These are phyloP conservation scores for Protomyces inouyei DNA, from an alignment of 1,139 yeast species.

Conservation along the genomic window DNA sequence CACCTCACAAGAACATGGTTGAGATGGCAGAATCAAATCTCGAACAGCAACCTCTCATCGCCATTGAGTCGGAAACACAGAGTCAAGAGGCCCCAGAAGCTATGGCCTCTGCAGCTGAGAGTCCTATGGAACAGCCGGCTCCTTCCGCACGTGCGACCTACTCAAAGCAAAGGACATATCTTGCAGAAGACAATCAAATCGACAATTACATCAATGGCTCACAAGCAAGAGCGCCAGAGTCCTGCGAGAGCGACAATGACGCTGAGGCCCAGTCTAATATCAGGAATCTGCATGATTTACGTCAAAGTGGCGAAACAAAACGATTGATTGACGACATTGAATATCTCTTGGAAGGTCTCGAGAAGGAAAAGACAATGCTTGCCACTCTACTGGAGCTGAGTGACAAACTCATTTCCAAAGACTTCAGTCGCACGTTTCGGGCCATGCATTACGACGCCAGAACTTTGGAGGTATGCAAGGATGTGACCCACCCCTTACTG, in stretches of 20 bases:
- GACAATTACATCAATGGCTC: neutral
- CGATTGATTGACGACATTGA: slow-evolving; percentile 40
- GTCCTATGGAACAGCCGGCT: neutral
- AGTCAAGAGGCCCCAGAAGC: neutral
- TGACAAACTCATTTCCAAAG: slow-evolving; percentile 1
- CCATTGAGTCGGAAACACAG: neutral
- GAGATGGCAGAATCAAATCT: slow-evolving; percentile 13
- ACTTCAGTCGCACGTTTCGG: slow-evolving; percentile 9
- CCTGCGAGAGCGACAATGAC: neutral
- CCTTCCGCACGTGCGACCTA: slow-evolving; percentile 10
- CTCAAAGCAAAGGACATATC: slow-evolving; percentile 25
- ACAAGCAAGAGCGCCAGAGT: neutral
- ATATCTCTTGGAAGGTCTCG: slow-evolving; percentile 42
- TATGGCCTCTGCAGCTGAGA: too few species aligned
- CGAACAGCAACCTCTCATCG: neutral
- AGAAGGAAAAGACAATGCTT: slow-evolving; percentile 9
- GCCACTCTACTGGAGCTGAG: slow-evolving; percentile 13
- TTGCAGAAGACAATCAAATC: slow-evolving; percentile 7
- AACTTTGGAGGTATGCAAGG: neutral
- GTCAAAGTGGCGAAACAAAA: slow-evolving; percentile 42
- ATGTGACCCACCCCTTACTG: slow-evolving; percentile 1
- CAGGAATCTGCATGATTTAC: slow-evolving; percentile 38
- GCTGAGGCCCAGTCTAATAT: slow-evolving; percentile 5
- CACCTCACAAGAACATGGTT: neutral
- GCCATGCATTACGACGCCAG: slow-evolving; percentile 9